Evolutionary conservation across 2,329 filamentous ascomycete genomes (phyloP), one percentile per base, ranked within the genome.

Genomic region (Sporothrix pallida): DNA sequence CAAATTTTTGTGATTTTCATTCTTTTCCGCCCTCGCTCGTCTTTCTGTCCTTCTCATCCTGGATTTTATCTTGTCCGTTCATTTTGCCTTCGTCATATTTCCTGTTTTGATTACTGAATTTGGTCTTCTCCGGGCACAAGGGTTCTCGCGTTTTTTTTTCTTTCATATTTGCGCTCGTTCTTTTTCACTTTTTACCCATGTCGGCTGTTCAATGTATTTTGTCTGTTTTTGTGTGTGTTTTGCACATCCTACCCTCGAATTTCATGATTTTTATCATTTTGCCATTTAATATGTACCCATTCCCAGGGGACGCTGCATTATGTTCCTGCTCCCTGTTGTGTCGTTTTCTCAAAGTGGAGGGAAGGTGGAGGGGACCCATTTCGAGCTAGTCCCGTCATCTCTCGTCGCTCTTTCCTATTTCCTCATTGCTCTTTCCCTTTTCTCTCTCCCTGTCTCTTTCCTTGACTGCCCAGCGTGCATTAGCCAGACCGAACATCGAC

Each of bases 351-450:
- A 23, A 68, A 52, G 26, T 52, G 48, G 48, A 68, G 63, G 44
- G n/a, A 68, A 52, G 63, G 63, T 68, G 63, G 60, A 63, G 60
- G 56, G 15, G 37, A 65, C 60, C 60, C 60, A 46, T 65, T 65
- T 23, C 42, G 31, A 65, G 20, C 60, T 65, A 65, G 60, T 42
- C n/a, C 26, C 12, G 56, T 60, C 26, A 26, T 60, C 26, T 13
- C 13, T 60, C 26, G 26, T 37, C 56, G 56, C 26, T 60, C 56
- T 44, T 65, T 65, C 60, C 42, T 46, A 46, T 2, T 46, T 46
- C 60, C 60, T 46, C n/a, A 4, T 23, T 46, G 37, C 37, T 65
- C 60, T 65, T 65, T 44, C 42, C 37, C 12, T 20, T 44, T 44
- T 63, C 37, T 46, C 37, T 46, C 42, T 15, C 60, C n/a, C 37